These are phyloP conservation scores for Gnomoniopsis smithogilvyi DNA, from an alignment of 2,329 filamentous ascomycete genomes.

Conservation along the genomic window DNA sequence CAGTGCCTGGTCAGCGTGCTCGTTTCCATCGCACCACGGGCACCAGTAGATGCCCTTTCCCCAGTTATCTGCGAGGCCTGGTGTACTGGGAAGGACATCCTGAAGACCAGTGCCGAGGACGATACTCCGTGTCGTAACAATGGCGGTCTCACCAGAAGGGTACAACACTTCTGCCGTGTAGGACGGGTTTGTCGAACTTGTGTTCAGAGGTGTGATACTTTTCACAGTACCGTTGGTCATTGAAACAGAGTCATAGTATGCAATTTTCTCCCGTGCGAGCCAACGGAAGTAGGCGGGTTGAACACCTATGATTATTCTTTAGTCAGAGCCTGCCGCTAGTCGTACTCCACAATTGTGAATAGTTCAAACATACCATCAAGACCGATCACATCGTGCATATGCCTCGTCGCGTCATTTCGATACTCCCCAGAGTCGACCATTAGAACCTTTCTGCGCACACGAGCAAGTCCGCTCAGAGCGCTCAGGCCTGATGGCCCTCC, in stretches of 20 bases:
- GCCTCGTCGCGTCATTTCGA: conserved; percentile 52
- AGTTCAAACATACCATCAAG: conserved; percentile 55
- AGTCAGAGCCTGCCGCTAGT: no score
- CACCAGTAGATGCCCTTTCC: conserved; percentile 62
- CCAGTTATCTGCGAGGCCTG: conserved; percentile 53
- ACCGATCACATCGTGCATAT: conserved; percentile 61
- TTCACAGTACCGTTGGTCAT: conserved; percentile 33
- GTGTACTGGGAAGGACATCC: conserved; percentile 53
- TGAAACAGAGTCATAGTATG: conserved; percentile 48
- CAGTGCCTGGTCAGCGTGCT: conserved; percentile 56
- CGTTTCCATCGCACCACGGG: conserved; percentile 62
- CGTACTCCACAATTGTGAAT: no score
- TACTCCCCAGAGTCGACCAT: conserved; percentile 58
- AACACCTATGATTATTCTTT: conserved; percentile 37
- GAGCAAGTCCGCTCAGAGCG: conserved; percentile 54
- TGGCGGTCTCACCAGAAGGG: conserved; percentile 23
- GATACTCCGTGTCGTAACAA: conserved; percentile 48
- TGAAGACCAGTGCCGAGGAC: conserved; percentile 55
- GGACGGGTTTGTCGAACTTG: conserved; percentile 32
- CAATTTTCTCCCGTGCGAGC: conserved; percentile 50
- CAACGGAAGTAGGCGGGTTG: conserved; percentile 52
- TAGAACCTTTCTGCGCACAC: conserved; percentile 52
- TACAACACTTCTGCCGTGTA: conserved; percentile 41
- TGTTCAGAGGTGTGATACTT: neutral
- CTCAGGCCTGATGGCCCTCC: conserved; percentile 55